Evolutionary conservation across 257 asterid species (phyloP).

Genomic region (Scutellaria baicalensis): DNA sequence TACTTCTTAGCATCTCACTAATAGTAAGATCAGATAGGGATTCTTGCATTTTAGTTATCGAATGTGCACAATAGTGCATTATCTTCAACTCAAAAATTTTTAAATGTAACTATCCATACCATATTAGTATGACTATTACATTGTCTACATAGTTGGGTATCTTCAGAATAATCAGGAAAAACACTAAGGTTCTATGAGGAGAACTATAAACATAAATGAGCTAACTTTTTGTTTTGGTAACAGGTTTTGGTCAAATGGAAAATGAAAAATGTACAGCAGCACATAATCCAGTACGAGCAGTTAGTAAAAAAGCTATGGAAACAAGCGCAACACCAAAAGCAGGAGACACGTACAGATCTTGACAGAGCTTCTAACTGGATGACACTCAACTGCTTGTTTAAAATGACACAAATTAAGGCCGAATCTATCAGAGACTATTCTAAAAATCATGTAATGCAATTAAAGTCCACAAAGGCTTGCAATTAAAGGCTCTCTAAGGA

Average conservation of each 20-base stretch:
- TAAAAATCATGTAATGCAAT: background rate
- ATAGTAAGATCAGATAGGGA: conserved; percentile 5
- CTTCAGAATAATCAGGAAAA: background rate
- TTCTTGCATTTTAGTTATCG: background rate
- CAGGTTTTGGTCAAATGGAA: background rate
- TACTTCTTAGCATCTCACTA: conserved; percentile 9
- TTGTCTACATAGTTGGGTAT: background rate
- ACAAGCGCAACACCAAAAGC: background rate
- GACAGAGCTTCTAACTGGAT: background rate
- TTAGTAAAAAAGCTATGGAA: background rate
- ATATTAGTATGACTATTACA: background rate
- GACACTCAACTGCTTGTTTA: conserved; percentile 4
- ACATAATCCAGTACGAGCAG: background rate
- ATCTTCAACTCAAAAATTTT: background rate
- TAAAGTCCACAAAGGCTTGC: background rate
- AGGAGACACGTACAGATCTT: background rate
- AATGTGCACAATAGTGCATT: background rate
- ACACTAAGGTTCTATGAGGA: background rate
- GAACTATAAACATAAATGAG: conserved; percentile 1
- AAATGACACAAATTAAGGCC: background rate
- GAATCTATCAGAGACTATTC: background rate
- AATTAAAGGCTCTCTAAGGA: background rate
- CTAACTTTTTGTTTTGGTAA: background rate
- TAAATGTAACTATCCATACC: background rate
- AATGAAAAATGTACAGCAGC: background rate